A percentile compares a stretch with the other conserved stretches of the same genome.
Conservation (phyloP, 2,329 filamentous ascomycete genomes). For the Diaporthe sp. region DNA sequence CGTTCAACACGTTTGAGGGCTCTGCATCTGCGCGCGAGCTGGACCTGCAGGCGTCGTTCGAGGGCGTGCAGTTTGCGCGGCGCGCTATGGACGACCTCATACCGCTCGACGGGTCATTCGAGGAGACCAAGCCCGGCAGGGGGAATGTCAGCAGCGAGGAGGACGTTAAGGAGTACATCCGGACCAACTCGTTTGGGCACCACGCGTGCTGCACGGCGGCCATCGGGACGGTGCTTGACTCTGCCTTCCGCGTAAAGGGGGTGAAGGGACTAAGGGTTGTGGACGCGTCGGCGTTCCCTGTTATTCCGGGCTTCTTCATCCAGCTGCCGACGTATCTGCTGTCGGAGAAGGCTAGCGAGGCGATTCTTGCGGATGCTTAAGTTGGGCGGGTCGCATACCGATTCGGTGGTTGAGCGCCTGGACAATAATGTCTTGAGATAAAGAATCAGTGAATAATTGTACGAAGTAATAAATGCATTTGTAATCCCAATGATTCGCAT, state of each 20-base stretch:
- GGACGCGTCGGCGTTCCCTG: conserved; percentile 67
- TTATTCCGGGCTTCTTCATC: conserved; percentile 60
- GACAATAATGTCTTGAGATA: background rate
- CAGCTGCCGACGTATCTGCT: conserved; percentile 65
- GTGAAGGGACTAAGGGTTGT: conserved; percentile 67
- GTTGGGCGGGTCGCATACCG: background rate
- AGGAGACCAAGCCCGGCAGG: conserved; percentile 45
- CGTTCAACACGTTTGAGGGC: conserved; percentile 72
- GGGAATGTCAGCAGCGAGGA: conserved; percentile 38
- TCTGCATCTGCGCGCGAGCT: conserved; percentile 62
- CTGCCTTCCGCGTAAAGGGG: conserved; percentile 65
- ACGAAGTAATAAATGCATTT: background rate
- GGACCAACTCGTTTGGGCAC: conserved; percentile 42
- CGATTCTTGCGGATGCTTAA: conserved; percentile 35
- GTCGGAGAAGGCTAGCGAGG: conserved; percentile 39
- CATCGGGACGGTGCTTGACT: conserved; percentile 64
- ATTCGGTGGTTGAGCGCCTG: background rate
- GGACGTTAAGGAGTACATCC: conserved; percentile 43
- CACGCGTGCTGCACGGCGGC: conserved; percentile 43
- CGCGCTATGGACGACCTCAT: conserved; percentile 38
- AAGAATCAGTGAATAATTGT: background rate
- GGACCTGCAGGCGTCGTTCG: conserved; percentile 67
- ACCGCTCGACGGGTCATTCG: conserved; percentile 36
- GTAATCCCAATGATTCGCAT: background rate
- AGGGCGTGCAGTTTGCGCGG: conserved; percentile 68